Conservation (phyloP, 768 basidiomycete species). For the Amylocystis lapponica region DNA sequence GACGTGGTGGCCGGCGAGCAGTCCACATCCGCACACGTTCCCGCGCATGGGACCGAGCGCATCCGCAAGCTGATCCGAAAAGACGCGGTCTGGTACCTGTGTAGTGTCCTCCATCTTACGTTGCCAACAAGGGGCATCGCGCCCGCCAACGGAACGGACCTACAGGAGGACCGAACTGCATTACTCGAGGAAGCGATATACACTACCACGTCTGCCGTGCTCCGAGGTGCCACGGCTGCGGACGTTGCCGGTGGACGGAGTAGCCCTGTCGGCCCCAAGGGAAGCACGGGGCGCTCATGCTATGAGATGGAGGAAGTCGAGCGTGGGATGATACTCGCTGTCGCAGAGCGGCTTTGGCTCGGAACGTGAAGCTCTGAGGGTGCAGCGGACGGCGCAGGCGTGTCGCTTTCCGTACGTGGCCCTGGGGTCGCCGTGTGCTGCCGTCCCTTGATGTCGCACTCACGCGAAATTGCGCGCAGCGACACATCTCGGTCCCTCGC, state of each 20-base stretch:
- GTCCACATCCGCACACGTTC: neutral
- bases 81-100: constrained; percentile 50
- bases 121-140: constrained; percentile 14
- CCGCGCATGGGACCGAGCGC: constrained; percentile 17
- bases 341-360: constrained; percentile 23
- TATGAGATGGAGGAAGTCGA: constrained; percentile 17
- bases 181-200: constrained; percentile 2
- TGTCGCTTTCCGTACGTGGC: too few species aligned
- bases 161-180: constrained; percentile 1
- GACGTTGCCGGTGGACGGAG: neutral
- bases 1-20: neutral
- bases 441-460: too few species aligned
- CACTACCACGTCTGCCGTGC: neutral
- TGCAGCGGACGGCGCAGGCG: neutral
- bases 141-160: neutral
- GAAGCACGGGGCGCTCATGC: constrained; percentile 1
- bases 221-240: neutral
- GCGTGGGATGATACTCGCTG: constrained; percentile 22
- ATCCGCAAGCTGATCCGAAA: constrained; percentile 38
- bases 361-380: neutral
- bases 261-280: neutral
- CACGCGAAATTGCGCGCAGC: too few species aligned
- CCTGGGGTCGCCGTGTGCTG: too few species aligned
- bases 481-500: too few species aligned
- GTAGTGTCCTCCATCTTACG: constrained; percentile 36